Evolutionary conservation across 1,284 basidiomycete genomes (phyloP), one percentile per base, ranked within the genome.

Genomic region (Fomitopsis betulina): DNA sequence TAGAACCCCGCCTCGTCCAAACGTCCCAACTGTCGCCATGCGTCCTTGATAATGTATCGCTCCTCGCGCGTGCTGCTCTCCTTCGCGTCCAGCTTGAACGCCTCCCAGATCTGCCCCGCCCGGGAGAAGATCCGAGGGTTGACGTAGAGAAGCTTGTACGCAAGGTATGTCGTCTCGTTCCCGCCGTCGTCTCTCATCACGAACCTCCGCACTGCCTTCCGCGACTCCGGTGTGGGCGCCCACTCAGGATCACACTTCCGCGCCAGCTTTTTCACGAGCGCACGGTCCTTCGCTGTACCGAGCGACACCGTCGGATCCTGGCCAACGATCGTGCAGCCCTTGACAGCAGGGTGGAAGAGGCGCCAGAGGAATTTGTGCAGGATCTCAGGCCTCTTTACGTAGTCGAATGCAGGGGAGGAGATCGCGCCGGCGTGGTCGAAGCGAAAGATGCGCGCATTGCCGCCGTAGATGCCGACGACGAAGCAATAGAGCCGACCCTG

Each of bases 401-500:
- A 51, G 5, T 19, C 21, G 39, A 55, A 42, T 2, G 53, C 55
- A 1, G 37, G 45, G 0, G 59, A 52, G 9, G 40, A 53, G 15
- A 60, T 37, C 4, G 50, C 54, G 30, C 54, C 56, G 1, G 57
- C 15, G 32, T 37, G 57, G 33, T 61, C 60, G 32, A 59, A 61
- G 23, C 60, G 59, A 15, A 33, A 45, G 35, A 63, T 30, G 6
- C 58, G 62, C 7, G 53, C 32, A 12, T 42, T 54, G 12, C 49
- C 38, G 23, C 56, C 59, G 19, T 63, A 63, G 27, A 63, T 38
- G 1, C 62, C 62, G 30, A 63, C 52, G 19, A 59, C 52, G 21
- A 59, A 61, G 2, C 54, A 33, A 12, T 39, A 55, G 33, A 63
- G 58, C 54, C 58, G 43, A 0, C 58, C 58, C 17, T 63, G 55